Percentiles rank a stretch among this genome's conserved stretches.
Evolutionary conservation across 2,329 filamentous ascomycete genomes (phyloP).

Genomic region (Xylaria sp.): DNA sequence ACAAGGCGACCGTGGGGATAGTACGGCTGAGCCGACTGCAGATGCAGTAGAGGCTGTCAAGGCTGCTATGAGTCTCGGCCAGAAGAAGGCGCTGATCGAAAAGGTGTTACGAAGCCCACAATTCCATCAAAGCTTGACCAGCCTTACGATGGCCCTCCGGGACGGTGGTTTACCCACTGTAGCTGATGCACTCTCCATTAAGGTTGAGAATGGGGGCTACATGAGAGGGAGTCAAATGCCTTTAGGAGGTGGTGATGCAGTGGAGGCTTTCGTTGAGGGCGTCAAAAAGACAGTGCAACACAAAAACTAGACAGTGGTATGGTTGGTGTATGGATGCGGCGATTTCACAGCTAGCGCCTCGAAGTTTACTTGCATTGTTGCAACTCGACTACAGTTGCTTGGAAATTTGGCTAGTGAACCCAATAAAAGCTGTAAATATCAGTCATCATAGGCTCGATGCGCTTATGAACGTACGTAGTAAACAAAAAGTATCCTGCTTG

Average conservation of each 20-base stretch:
- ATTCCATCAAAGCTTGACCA: slow-evolving; percentile 83
- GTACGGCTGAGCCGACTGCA: slow-evolving; percentile 68
- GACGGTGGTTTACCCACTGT: slow-evolving; percentile 92
- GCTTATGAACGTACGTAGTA: no score
- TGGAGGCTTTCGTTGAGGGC: slow-evolving; percentile 90
- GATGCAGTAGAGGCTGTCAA: slow-evolving; percentile 75
- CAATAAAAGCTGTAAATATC: no score
- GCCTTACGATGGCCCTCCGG: slow-evolving; percentile 83
- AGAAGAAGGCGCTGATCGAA: slow-evolving; percentile 82
- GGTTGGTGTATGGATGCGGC: neutral
- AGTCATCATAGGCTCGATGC: no score
- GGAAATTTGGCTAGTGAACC: no score
- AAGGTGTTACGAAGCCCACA: slow-evolving; percentile 89
- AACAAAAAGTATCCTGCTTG: no score
- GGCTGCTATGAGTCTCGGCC: slow-evolving; percentile 70
- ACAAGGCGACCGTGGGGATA: slow-evolving; percentile 63
- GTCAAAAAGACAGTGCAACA: slow-evolving; percentile 80
- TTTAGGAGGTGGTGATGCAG: slow-evolving; percentile 83
- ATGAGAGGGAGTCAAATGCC: slow-evolving; percentile 80
- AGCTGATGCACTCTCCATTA: slow-evolving; percentile 81
- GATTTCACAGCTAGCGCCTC: neutral
- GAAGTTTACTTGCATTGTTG: no score
- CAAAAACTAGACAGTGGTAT: slow-evolving; percentile 40
- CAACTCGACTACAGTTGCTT: no score
- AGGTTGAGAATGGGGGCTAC: slow-evolving; percentile 83